These are phyloP conservation scores for Leccinellum rugosiceps DNA, from an alignment of 768 basidiomycete species.

Conservation along the genomic window DNA sequence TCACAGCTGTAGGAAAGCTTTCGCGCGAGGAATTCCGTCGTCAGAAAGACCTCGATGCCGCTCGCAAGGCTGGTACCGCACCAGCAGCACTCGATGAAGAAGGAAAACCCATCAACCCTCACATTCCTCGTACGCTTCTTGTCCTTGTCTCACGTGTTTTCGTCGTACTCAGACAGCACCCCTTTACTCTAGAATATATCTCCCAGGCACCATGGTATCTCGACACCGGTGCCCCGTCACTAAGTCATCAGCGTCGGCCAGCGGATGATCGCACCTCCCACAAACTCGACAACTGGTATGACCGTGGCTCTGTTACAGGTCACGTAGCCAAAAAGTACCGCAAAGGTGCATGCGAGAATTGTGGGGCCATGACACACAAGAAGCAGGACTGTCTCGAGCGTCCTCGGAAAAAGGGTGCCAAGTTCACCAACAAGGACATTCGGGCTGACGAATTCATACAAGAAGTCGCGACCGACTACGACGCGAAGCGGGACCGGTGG, in stretches of 20 bases:
- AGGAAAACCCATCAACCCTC: conserved; percentile 95
- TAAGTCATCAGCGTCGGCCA: conserved; percentile 89
- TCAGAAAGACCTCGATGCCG: conserved; percentile 96
- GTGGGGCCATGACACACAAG: conserved; percentile 95
- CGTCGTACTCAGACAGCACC: background rate
- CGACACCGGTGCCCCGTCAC: conserved; percentile 88
- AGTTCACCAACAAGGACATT: conserved; percentile 86
- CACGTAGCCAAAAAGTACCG: conserved; percentile 96
- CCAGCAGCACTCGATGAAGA: conserved; percentile 94
- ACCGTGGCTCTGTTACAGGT: conserved; percentile 78
- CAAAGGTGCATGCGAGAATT: conserved; percentile 98
- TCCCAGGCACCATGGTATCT: conserved; percentile 99
- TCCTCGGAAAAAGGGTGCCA: conserved; percentile 94
- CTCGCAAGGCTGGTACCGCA: conserved; percentile 97
- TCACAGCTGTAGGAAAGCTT: conserved; percentile 66
- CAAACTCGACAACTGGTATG: conserved; percentile 90
- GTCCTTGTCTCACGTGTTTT: background rate
- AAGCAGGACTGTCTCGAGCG: conserved; percentile 91
- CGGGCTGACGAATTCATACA: conserved; percentile 90
- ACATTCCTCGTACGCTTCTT: conserved; percentile 85
- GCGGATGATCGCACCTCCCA: conserved; percentile 51
- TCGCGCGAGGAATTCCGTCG: conserved; percentile 93
- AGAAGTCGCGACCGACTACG: conserved; percentile 73
- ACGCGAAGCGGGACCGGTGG: conserved; percentile 96
- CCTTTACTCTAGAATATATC: conserved; percentile 73